A percentile compares a stretch with the other conserved stretches of the same genome.
Conservation (phyloP, 1,284 basidiomycete species). For the Tylopilus sp. region DNA sequence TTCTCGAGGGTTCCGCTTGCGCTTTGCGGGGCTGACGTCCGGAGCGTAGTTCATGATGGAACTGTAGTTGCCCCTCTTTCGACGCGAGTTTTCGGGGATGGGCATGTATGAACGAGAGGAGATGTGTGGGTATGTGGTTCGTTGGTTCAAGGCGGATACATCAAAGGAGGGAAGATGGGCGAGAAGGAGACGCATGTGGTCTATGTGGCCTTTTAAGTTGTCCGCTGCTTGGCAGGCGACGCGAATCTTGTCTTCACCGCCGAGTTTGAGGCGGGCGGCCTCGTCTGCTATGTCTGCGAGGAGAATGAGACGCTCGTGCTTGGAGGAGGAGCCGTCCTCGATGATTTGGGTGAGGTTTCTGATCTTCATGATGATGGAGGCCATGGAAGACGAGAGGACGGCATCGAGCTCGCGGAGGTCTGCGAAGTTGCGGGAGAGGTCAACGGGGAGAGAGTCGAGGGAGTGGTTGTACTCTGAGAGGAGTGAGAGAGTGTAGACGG, state of each 20-base stretch:
- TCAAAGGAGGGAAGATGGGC: conserved; percentile 68
- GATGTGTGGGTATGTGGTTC: conserved; percentile 71
- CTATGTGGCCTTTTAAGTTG: conserved; percentile 71
- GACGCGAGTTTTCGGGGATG: conserved; percentile 55
- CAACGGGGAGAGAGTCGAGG: conserved; percentile 90
- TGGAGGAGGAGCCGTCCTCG: conserved; percentile 62
- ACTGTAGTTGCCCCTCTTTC: conserved; percentile 48
- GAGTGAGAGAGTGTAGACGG: conserved; percentile 61
- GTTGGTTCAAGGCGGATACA: conserved; percentile 51
- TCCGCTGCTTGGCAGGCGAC: conserved; percentile 95
- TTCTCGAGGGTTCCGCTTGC: conserved; percentile 54
- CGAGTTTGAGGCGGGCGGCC: conserved; percentile 86
- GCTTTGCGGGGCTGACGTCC: conserved; percentile 55
- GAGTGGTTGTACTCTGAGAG: conserved; percentile 86
- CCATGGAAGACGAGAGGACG: conserved; percentile 85
- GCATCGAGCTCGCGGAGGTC: conserved; percentile 98
- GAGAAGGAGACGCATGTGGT: conserved; percentile 66
- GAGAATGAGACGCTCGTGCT: conserved; percentile 81
- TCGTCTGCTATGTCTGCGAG: conserved; percentile 94
- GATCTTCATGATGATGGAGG: conserved; percentile 77
- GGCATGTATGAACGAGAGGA: conserved; percentile 64
- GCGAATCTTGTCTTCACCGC: conserved; percentile 98
- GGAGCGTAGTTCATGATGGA: conserved; percentile 45
- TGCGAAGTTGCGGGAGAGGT: conserved; percentile 91
- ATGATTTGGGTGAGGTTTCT: conserved; percentile 72